Conservation (phyloP, 192 early-diverging fungal genomes). For the Pilaira anomala region DNA sequence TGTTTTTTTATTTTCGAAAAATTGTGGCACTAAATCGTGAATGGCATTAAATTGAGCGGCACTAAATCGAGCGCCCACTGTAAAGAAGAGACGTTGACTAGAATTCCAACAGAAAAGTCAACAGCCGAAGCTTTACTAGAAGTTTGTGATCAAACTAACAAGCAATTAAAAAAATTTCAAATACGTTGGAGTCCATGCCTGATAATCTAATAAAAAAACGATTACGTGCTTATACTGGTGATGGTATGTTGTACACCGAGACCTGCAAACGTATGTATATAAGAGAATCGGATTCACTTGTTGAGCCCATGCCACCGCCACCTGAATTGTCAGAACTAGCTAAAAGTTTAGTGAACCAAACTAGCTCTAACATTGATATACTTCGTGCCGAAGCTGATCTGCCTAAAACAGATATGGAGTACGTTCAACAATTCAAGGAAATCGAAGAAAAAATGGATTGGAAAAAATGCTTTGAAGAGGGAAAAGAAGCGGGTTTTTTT, state of each 20-base stretch:
- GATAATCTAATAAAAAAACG: slow-evolving; percentile 11
- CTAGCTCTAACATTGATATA: slow-evolving; percentile 15
- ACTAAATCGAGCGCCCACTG: too few relatives aligned
- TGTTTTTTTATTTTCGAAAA: too few relatives aligned
- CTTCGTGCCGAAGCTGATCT: slow-evolving; percentile 15
- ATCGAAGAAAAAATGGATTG: slow-evolving; percentile 7
- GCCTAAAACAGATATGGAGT: slow-evolving; percentile 19
- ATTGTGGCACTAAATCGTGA: too few relatives aligned
- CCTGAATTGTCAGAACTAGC: slow-evolving; percentile 8
- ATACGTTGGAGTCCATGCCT: slow-evolving; percentile 10
- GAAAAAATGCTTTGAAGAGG: slow-evolving; percentile 12
- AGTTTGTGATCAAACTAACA: slow-evolving; percentile 18
- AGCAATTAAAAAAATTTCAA: slow-evolving; percentile 20
- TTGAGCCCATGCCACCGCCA: slow-evolving; percentile 15
- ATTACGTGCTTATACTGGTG: slow-evolving; percentile 8
- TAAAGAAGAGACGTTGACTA: slow-evolving; percentile 8
- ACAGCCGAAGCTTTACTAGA: slow-evolving; percentile 8
- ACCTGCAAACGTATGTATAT: slow-evolving; percentile 14
- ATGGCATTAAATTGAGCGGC: too few relatives aligned
- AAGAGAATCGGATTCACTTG: slow-evolving; percentile 11
- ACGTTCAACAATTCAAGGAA: slow-evolving; percentile 18
- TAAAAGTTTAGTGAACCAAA: slow-evolving; percentile 14
- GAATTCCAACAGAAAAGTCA: slow-evolving; percentile 10
- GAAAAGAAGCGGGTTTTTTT: slow-evolving; percentile 14
- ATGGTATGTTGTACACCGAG: slow-evolving; percentile 9